Evolutionary conservation across 1,284 basidiomycete genomes (phyloP).

Genomic region (Austroboletus niveus): DNA sequence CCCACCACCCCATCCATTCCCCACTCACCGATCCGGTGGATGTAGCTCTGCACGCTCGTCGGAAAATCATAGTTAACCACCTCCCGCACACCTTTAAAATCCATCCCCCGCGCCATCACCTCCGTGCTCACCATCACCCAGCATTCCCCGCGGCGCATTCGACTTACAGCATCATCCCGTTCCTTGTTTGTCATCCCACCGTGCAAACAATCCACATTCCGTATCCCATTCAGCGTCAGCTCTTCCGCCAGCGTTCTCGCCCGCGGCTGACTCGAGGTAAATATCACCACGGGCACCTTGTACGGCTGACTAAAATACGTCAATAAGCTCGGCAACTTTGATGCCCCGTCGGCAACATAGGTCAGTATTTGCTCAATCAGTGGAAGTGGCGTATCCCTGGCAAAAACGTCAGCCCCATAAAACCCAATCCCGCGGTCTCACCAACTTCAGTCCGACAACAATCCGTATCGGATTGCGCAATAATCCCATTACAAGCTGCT

Average conservation of each 20-base stretch:
- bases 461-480: conserved; percentile 82
- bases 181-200: conserved; percentile 85
- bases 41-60: conserved; percentile 89
- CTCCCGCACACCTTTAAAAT: conserved; percentile 92
- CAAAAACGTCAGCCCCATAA: conserved; percentile 3
- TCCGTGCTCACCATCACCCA: conserved; percentile 95
- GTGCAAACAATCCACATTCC: conserved; percentile 91
- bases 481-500: conserved; percentile 85
- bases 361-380: conserved; percentile 85
- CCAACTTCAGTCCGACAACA: conserved; percentile 90
- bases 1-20: not conserved
- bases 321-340: conserved; percentile 85
- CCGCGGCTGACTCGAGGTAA: conserved; percentile 90
- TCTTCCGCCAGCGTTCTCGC: conserved; percentile 90
- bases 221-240: conserved; percentile 78
- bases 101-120: conserved; percentile 95
- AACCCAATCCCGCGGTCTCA: conserved; percentile 3
- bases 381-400: conserved; percentile 82
- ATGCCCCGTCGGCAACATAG: conserved; percentile 91
- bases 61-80: conserved; percentile 98
- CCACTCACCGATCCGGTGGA: conserved; percentile 84
- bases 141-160: conserved; percentile 84
- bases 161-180: conserved; percentile 80
- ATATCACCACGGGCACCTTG: conserved; percentile 90
- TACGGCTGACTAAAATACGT: conserved; percentile 82